These are phyloP conservation scores for Podila epicladia DNA, from an alignment of 192 early-diverging fungal species.

Conservation along the genomic window DNA sequence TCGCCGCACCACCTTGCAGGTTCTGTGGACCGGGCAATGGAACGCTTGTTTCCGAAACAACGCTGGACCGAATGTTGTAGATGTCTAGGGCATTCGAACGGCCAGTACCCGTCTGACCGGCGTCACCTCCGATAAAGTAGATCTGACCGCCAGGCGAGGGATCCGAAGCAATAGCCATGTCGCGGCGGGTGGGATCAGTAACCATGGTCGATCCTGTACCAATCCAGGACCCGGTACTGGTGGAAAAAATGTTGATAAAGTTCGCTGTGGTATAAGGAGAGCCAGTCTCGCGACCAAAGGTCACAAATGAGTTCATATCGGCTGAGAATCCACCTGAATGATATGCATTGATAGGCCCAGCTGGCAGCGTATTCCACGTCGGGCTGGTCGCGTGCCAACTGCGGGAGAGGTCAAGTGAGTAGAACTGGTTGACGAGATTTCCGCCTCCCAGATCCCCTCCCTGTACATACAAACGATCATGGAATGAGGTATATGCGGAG, in stretches of 20 bases:
- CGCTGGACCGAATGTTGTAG: constrained; percentile 20
- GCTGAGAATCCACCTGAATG: constrained; percentile 28
- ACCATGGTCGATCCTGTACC: constrained; percentile 24
- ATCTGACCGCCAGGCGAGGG: constrained; percentile 20
- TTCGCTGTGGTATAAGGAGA: constrained; percentile 17
- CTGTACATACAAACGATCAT: constrained; percentile 26
- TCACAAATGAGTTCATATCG: constrained; percentile 28
- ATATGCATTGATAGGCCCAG: constrained; percentile 30
- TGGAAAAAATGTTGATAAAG: constrained; percentile 30
- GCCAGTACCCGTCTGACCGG: constrained; percentile 19
- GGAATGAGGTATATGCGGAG: constrained; percentile 3
- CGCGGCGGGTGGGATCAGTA: constrained; percentile 18
- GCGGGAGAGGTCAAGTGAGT: constrained; percentile 19
- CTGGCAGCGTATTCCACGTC: constrained; percentile 15
- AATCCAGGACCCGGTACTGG: constrained; percentile 26
- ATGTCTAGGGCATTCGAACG: constrained; percentile 17
- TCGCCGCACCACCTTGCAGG: constrained; percentile 19
- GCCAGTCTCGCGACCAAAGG: constrained; percentile 22
- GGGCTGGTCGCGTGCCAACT: constrained; percentile 23
- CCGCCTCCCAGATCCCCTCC: constrained; percentile 20
- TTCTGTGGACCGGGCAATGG: constrained; percentile 18
- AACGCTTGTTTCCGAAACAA: constrained; percentile 14
- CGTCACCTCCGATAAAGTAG: constrained; percentile 25
- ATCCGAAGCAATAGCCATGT: constrained; percentile 20
- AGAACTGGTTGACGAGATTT: constrained; percentile 31